A percentile compares a stretch with the other conserved stretches of the same genome.
These are phyloP conservation scores for Miamiensis avidus DNA, from an alignment of 169 alveolate genomes.

Conservation along the genomic window DNA sequence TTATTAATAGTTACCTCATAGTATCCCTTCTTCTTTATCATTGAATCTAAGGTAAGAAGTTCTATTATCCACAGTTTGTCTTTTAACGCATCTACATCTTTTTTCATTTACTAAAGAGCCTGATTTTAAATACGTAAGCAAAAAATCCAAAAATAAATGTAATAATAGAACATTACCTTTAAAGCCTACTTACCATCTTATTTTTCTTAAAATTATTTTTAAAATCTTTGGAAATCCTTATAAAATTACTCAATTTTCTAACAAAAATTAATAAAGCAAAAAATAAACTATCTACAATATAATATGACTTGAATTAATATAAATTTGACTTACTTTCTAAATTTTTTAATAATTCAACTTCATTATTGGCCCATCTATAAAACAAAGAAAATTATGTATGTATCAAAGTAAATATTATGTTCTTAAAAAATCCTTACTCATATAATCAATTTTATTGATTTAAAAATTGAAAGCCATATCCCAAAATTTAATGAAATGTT, in stretches of 20 bases:
- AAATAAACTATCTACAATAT: too few species aligned
- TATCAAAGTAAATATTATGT: not conserved
- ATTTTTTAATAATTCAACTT: slow-evolving; percentile 11
- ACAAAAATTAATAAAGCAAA: too few species aligned
- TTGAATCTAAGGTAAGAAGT: too few species aligned
- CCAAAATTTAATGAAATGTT: slow-evolving; percentile 14
- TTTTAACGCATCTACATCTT: too few species aligned
- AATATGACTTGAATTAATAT: too few species aligned
- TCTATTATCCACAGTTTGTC: too few species aligned
- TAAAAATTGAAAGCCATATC: slow-evolving; percentile 13
- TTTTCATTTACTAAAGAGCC: not conserved
- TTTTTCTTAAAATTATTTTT: not conserved
- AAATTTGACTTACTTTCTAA: too few species aligned
- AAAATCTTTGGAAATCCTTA: not conserved
- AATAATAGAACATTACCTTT: not conserved
- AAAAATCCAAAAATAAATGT: too few species aligned
- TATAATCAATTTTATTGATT: not conserved
- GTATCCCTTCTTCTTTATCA: not conserved
- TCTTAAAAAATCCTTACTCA: not conserved
- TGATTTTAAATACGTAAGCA: too few species aligned
- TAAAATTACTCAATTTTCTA: slow-evolving; percentile 3
- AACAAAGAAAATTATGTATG: too few species aligned
- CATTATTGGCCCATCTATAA: not conserved
- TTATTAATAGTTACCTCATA: not conserved
- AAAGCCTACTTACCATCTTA: not conserved